Conservation (phyloP, 2,329 filamentous ascomycete genomes). For the Diaporthe sp. region DNA sequence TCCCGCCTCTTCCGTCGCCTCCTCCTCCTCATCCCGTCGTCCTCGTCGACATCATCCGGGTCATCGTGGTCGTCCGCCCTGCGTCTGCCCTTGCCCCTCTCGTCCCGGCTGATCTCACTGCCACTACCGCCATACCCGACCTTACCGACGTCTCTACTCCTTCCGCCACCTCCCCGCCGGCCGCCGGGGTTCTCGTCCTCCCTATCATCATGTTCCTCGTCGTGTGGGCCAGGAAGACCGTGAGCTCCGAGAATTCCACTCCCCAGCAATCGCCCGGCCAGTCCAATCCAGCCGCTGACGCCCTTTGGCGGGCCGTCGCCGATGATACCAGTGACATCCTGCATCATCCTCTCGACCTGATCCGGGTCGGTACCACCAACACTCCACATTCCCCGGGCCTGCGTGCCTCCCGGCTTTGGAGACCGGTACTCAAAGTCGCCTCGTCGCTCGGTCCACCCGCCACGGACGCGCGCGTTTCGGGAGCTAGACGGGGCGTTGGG, state of each 20-base stretch:
- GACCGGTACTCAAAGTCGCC: conserved; percentile 58
- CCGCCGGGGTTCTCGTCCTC: not conserved
- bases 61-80: conserved; percentile 35
- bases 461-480: conserved; percentile 20
- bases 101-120: conserved; percentile 38
- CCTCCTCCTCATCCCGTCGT: conserved; percentile 41
- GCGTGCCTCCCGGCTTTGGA: conserved; percentile 39
- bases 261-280: conserved; percentile 46
- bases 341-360: conserved; percentile 54
- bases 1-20: conserved; percentile 35
- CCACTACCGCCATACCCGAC: conserved; percentile 32
- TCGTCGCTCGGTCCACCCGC: conserved; percentile 50
- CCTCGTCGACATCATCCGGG: conserved; percentile 36
- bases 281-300: conserved; percentile 44
- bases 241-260: conserved; percentile 40
- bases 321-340: conserved; percentile 47
- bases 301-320: conserved; percentile 43
- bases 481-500: conserved; percentile 34
- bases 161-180: not conserved
- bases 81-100: conserved; percentile 38
- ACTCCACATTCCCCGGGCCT: conserved; percentile 57
- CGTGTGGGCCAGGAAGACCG: conserved; percentile 34
- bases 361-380: conserved; percentile 58
- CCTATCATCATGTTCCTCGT: conserved; percentile 29
- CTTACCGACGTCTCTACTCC: not conserved